Base-by-base conservation (phyloP, 768 basidiomycete genomes). In the Lactarius trivialis region DNA sequence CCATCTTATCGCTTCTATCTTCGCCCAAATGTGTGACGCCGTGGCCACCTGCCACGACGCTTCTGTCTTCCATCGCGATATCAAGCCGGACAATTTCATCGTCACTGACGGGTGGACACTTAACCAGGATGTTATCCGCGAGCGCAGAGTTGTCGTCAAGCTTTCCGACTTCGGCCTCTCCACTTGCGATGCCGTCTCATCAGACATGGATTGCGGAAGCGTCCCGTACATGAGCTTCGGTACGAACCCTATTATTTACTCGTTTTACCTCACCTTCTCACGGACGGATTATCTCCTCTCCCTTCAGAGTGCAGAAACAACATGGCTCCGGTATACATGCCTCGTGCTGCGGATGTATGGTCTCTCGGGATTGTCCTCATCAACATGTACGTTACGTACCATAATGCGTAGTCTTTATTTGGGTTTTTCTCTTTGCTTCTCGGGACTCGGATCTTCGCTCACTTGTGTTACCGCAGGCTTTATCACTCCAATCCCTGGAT, bases 401-500 rank as follows among this genome's bases (percentile, higher is more conserved):
- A 58, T 11, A n/a, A 17, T 30, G 55, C 28, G 52, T 60, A 55
- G 36, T 67, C 51, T 58, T 58, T 8, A 15, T 36, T n/a, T n/a
- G n/a, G n/a, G n/a, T n/a, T n/a, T n/a, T n/a, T n/a, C 28, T 66
- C 36, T 68, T 59, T 15, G 15, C 17, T 39, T 2, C 19, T 26
- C 32, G 55, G 26, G 56, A 55, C 49, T n/a, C n/a, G n/a, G 52
- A 19, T 63, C 30, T 45, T n/a, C n/a, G n/a, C 45, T 63, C 36
- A 61, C 51, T 50, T 55, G 65, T 53, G 60, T 55, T 19, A n/a
- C 51, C 56, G 24, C 36, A 91, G 90, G 91, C 79, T 98, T 72
- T 99, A 98, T 76, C 97, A 99, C 75, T 91, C 82, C 76, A 98
- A 98, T 74, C 96, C 96, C 30, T 99, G 97, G 97, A 90, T 91